Evolutionary conservation across 306 rosid species (phyloP), one percentile per base, ranked within the genome.

Genomic region (Oemleria cerasiformis): DNA sequence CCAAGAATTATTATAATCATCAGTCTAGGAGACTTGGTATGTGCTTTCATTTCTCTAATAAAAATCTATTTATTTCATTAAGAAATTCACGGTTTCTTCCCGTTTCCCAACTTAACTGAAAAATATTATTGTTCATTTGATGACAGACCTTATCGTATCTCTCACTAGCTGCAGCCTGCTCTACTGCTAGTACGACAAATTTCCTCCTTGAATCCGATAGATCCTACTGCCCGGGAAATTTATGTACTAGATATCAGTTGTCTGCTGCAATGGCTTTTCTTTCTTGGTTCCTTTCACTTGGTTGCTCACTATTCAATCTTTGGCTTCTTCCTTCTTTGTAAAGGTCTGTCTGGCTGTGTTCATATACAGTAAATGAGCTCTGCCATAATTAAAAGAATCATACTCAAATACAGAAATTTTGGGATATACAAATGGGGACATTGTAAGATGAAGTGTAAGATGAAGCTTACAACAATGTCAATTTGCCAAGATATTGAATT

Each of bases 211-310:
- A 72, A 45, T 84, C 80, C 0, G 85, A 75, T 49, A 38, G 25
- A 60, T 47, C 83, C 59, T 81, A 36, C 78, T 92, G 96, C 81
- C 83, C 83, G 0, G 68, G 69, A 45, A 88, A 76, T 80, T 54
- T 84, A 62, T 92, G 98, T 47, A 80, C 80, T 30, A 85, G 96
- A 90, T 88, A 82, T 73, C 96, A 84, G 63, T 75, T 92, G 59
- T 92, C 98, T 30, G 90, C 96, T 50, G 84, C 87, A 53, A 90
- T 92, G 98, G 95, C 98, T 45, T 90, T 90, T 84, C 87, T 90
- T 65, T 88, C 96, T 64, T 92, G 98, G 98, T 88, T 90, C 73
- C 91, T 90, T 70, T 80, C 90, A 49, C 45, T 75, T 17, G 82
- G 85, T 71, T 88, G 91, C 6, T 90, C 87, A 76, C 83, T 92